phyloP scores from a whole-genome alignment of 345 rosid species.

The Gossypium turneri region DNA sequence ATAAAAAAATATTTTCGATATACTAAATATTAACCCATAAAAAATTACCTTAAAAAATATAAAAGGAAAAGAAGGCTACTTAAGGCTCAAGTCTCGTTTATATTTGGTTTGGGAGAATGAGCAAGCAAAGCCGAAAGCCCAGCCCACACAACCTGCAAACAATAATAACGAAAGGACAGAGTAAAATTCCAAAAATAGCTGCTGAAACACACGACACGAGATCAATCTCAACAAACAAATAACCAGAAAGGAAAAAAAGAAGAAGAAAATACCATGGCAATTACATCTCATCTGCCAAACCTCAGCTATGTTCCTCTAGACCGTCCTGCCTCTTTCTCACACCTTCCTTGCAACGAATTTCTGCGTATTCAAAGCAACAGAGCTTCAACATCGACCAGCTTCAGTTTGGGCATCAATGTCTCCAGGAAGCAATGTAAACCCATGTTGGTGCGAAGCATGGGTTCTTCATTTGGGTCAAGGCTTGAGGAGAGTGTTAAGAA shows the following conservation, averaged over 20 bases:
- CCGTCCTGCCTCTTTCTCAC: slow-evolving; percentile 29
- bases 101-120: too few species aligned
- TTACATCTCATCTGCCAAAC: slow-evolving; percentile 35
- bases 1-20: too few species aligned
- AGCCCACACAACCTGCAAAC: not conserved
- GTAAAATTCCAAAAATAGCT: slow-evolving; percentile 7
- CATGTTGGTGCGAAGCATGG: slow-evolving; percentile 46
- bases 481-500: slow-evolving; percentile 73
- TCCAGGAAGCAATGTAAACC: slow-evolving; percentile 25
- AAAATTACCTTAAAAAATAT: not conserved
- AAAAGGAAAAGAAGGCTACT: not conserved
- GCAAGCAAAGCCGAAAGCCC: not conserved
- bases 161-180: slow-evolving; percentile 8
- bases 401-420: slow-evolving; percentile 26
- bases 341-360: not conserved
- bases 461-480: slow-evolving; percentile 80
- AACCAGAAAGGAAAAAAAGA: not conserved
- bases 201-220: not conserved
- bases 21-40: too few species aligned
- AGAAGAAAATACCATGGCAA: slow-evolving; percentile 51
- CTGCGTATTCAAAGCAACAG: slow-evolving; percentile 6
- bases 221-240: not conserved
- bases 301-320: slow-evolving; percentile 36
- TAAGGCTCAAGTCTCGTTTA: not conserved
- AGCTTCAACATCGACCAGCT: slow-evolving; percentile 14